Base-by-base conservation (phyloP, 805 yeast species). In the Lipomyces mesembrius region DNA sequence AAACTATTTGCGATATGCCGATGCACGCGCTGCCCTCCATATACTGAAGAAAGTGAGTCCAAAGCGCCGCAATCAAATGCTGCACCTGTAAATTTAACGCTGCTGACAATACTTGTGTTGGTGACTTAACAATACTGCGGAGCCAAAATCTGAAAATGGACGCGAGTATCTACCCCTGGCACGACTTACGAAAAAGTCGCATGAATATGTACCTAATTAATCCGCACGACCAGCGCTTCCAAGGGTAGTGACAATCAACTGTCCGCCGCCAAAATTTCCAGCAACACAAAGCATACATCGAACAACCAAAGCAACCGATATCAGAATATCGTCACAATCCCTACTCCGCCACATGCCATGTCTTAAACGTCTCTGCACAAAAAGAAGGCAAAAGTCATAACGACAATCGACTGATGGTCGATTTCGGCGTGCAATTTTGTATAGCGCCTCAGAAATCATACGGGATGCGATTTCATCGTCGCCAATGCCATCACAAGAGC, bases 1-100 rank as follows among this genome's bases (percentile, higher is more conserved):
- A 43, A 76, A 73, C 43, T n/a, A 58, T 53, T 60, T 65, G 55
- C 60, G 54, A 71, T 67, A 59, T 67, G 70, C 66, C 27, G 55
- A 25, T 27, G 55, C 55, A 12, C 55, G 27, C 49, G 49, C 49
- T 43, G 49, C 49, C 49, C 49, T 43, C 49, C 20, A 17, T 43
- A 5, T n/a, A 6, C 49, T 43, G 49, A 17, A 22, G n/a, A 43
- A 29, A 7, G 3, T 17, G n/a, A 43, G 49, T 3, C 49, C 49
- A 14, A n/a, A 43, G 49, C 5, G 20, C 8, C 49, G 22, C 17
- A 43, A 43, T n/a, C 22, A 37, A 37, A 17, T 17, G 49, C 49
- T 43, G 49, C n/a, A 6, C 9, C n/a, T 6, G 20, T 17, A 17
- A 39, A 43, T 14, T 37, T 37, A 14, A 43, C 14, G 49, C 49